phyloP scores from a whole-genome alignment of 176 grass and related monocot genomes.

The Bonia amplexicaulis region DNA sequence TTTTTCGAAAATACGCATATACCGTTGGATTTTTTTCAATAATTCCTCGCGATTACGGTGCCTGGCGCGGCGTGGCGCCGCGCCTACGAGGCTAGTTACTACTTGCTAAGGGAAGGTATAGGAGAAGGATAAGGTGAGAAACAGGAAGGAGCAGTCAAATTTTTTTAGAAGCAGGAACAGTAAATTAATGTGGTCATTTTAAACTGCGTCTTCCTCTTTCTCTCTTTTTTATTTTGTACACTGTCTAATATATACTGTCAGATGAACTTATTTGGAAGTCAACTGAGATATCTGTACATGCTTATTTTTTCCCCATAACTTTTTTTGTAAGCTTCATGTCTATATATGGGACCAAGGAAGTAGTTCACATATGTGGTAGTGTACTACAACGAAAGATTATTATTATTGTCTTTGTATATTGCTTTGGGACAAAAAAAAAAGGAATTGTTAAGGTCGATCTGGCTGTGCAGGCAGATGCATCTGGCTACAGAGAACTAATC shows the following conservation, averaged over 20 bases:
- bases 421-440: neutral
- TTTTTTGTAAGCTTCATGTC: neutral
- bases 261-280: conserved; percentile 7
- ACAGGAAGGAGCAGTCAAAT: too few species aligned
- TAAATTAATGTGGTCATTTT: conserved; percentile 14
- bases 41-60: too few species aligned
- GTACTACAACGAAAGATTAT: conserved; percentile 13
- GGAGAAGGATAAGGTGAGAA: neutral
- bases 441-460: neutral
- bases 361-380: conserved; percentile 2
- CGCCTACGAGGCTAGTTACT: too few species aligned
- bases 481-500: too few species aligned
- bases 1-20: too few species aligned
- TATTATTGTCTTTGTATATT: neutral
- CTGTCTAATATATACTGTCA: neutral
- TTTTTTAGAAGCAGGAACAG: too few species aligned
- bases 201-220: neutral
- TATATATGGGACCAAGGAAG: conserved; percentile 19
- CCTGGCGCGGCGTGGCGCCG: too few species aligned
- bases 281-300: neutral
- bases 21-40: too few species aligned
- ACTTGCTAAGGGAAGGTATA: neutral
- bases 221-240: neutral
- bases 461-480: conserved; percentile 1
- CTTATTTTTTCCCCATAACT: neutral